A percentile compares a stretch with the other conserved stretches of the same genome.
These are phyloP conservation scores for Russula sp. DNA, from an alignment of 768 basidiomycete genomes.

Conservation along the genomic window DNA sequence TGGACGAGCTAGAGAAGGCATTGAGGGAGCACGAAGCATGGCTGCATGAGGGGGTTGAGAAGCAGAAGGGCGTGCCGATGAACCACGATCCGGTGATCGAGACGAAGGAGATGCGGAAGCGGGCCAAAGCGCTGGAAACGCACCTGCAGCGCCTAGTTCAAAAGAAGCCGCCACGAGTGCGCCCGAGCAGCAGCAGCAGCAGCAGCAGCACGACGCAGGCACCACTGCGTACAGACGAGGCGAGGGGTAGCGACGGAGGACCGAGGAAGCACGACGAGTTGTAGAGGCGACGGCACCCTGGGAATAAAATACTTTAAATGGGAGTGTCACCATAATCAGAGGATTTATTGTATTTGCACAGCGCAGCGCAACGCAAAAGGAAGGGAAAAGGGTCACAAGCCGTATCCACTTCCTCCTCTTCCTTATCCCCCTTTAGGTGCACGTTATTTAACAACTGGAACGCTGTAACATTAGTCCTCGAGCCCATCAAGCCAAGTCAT, in stretches of 20 bases:
- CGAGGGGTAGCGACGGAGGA: neutral
- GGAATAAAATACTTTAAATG: neutral
- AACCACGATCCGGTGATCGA: slow-evolving; percentile 83
- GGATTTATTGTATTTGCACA: neutral
- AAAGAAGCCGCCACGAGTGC: slow-evolving; percentile 60
- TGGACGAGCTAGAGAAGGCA: slow-evolving; percentile 68
- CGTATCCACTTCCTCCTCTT: neutral
- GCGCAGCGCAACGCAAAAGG: neutral
- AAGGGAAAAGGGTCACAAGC: neutral
- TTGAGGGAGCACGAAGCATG: slow-evolving; percentile 77
- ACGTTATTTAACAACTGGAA: neutral
- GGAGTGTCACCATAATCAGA: neutral
- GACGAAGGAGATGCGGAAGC: slow-evolving; percentile 77
- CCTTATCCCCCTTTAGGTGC: neutral
- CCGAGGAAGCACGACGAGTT: slow-evolving; percentile 10
- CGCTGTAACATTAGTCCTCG: neutral
- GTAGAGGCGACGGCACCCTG: neutral
- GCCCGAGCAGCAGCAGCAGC: slow-evolving; percentile 32
- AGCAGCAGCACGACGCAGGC: slow-evolving; percentile 27
- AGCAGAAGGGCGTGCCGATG: slow-evolving; percentile 65
- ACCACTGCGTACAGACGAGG: slow-evolving; percentile 7
- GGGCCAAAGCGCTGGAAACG: slow-evolving; percentile 72
- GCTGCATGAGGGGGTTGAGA: slow-evolving; percentile 75
- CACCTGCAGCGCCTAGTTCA: slow-evolving; percentile 61
- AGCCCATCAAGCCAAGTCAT: slow-evolving; percentile 24